These are phyloP conservation scores for Sordariomycetes sp. DNA, from an alignment of 2,329 filamentous ascomycete genomes.

Conservation along the genomic window DNA sequence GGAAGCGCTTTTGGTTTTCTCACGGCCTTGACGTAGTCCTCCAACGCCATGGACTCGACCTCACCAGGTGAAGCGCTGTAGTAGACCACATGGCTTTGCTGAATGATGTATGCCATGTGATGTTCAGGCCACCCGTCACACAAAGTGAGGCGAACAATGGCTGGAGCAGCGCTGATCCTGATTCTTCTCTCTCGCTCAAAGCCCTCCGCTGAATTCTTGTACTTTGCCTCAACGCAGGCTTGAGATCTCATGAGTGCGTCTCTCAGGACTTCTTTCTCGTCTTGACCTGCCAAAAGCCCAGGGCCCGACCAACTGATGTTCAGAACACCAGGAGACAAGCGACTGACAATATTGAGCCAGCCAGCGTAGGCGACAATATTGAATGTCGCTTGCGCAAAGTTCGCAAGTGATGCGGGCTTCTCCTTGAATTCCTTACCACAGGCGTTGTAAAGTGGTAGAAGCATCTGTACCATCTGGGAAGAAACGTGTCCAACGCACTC, in stretches of 20 bases:
- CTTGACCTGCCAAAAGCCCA: constrained; percentile 13
- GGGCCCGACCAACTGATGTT: constrained; percentile 17
- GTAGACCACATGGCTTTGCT: no score
- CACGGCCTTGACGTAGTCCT: no score
- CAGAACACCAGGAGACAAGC: constrained; percentile 13
- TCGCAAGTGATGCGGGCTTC: no score
- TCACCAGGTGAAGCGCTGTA: no score
- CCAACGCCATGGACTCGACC: no score
- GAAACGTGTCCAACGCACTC: constrained; percentile 17
- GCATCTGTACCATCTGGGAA: constrained; percentile 10
- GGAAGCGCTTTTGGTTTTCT: no score
- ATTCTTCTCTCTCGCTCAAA: constrained; percentile 12
- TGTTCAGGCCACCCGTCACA: no score
- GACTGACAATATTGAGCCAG: constrained; percentile 18
- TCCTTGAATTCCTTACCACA: no score
- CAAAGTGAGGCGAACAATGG: constrained; percentile 12
- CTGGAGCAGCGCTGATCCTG: constrained; percentile 19
- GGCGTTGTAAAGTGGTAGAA: constrained; percentile 14
- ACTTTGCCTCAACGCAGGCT: constrained; percentile 4
- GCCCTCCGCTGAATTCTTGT: not conserved
- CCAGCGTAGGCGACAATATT: constrained; percentile 17
- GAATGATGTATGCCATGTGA: no score
- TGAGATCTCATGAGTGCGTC: constrained; percentile 9
- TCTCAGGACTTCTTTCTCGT: no score
- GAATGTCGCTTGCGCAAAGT: constrained; percentile 16